These are phyloP conservation scores for Vaccinium vitisidaea DNA, from an alignment of 148 eudicot species.

Conservation along the genomic window DNA sequence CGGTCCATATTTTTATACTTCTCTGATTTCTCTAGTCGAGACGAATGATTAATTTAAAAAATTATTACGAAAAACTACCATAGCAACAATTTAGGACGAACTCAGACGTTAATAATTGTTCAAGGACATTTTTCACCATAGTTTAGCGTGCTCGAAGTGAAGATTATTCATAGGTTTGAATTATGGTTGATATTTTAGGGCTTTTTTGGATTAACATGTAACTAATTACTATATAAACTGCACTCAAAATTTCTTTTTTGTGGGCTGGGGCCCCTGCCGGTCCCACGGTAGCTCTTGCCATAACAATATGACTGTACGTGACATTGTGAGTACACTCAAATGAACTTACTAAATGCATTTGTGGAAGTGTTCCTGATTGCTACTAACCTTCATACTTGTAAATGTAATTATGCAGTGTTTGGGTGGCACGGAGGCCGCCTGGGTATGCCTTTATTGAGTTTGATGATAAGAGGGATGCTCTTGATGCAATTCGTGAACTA, in stretches of 20 bases:
- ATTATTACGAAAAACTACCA: too few species aligned
- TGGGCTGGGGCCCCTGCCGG: background rate
- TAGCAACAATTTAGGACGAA: too few species aligned
- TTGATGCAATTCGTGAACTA: constrained; percentile 64
- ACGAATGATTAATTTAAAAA: too few species aligned
- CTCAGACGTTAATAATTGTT: too few species aligned
- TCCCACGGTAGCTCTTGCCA: background rate
- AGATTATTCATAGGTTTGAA: background rate
- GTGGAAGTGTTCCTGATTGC: background rate
- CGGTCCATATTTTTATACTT: too few species aligned
- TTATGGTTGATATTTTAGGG: background rate
- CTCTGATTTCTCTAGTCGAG: too few species aligned
- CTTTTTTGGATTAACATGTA: background rate
- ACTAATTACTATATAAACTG: background rate
- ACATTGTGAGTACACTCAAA: background rate
- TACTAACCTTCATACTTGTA: background rate
- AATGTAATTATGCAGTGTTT: constrained; percentile 54
- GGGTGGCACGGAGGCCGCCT: constrained; percentile 94
- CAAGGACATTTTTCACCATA: background rate
- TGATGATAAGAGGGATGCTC: constrained; percentile 84
- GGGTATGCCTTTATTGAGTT: constrained; percentile 88
- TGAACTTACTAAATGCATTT: background rate
- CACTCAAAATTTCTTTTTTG: background rate
- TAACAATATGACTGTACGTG: background rate
- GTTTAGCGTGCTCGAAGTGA: background rate